These are phyloP conservation scores for Chlorella sp. DNA, from an alignment of 139 green algal species.

Conservation along the genomic window DNA sequence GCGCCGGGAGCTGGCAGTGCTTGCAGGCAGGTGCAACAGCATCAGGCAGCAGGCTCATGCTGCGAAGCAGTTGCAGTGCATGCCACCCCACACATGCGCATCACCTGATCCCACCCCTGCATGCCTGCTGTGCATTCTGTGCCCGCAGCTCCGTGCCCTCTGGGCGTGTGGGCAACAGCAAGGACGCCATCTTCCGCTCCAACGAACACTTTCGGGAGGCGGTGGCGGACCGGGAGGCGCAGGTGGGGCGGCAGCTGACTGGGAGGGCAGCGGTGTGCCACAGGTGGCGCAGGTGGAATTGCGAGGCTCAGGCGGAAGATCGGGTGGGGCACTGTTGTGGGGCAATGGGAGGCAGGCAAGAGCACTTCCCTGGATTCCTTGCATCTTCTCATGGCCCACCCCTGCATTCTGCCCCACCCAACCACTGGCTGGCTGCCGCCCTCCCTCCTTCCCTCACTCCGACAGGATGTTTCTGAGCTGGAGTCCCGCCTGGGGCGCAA, in stretches of 20 bases:
- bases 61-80: neutral
- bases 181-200: slow-evolving; percentile 83
- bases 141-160: slow-evolving; percentile 84
- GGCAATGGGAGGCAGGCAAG: neutral
- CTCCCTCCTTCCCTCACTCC: neutral
- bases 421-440: neutral
- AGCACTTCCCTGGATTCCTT: neutral
- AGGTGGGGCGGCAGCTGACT: slow-evolving; percentile 14
- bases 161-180: slow-evolving; percentile 81
- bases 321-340: too few species aligned
- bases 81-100: neutral
- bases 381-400: neutral
- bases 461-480: slow-evolving; percentile 76
- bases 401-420: neutral
- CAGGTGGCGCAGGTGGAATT: too few species aligned
- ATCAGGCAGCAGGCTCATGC: neutral
- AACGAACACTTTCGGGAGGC: slow-evolving; percentile 94
- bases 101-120: neutral
- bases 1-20: neutral
- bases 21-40: neutral
- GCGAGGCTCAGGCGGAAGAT: too few species aligned
- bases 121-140: too few species aligned
- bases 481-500: slow-evolving; percentile 67
- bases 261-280: too few species aligned
- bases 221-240: slow-evolving; percentile 77